Evolutionary conservation across 2,329 filamentous ascomycete species (phyloP), one percentile per base, ranked within the genome.

Genomic region (Xylariaceae sp.): DNA sequence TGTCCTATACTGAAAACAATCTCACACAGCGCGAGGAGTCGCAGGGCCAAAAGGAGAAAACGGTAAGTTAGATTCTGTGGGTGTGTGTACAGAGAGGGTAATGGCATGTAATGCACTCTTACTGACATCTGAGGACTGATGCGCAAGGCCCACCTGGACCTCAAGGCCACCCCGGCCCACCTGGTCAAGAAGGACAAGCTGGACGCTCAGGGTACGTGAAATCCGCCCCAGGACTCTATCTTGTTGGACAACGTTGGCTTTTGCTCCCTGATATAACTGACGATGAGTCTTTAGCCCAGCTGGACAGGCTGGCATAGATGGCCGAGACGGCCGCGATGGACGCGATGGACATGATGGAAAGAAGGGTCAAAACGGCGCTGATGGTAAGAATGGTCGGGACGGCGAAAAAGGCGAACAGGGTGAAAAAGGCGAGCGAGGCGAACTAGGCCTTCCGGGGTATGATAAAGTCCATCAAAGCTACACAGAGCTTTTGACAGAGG

Each of bases 131-230:
- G 17, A 17, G 11, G 6, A 29, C 21, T 19, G n/a, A n/a, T 31
- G n/a, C 9, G 34, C n/a, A 24, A 58, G 59, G 59, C 16, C 17
- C 31, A 31, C 8, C 17, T 16, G 59, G 59, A 36, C 39, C 48
- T 47, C 59, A 47, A 49, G 59, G 57, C 29, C 19, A 14, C 12
- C 12, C 28, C 9, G 56, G 56, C 1, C 24, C 46, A 16, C 43
- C 31, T n/a, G 60, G 59, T 1, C 28, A 14, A 19, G 52, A 56
- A 17, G 59, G 59, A 17, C 33, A 52, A 45, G 7, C 36, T 29
- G 60, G 60, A 2, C 19, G 24, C 43, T 24, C 21, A n/a, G 56
- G 60, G 56, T 59, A 48, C 17, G 55, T 47, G 17, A 17, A 26
- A 9, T 34, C 3, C 16, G 3, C 7, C 19, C 8, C 12, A 8